Percentiles rank a stretch among this genome's conserved stretches.
Evolutionary conservation across 2,329 filamentous ascomycete species (phyloP).

Genomic region (Claviceps digitariae): DNA sequence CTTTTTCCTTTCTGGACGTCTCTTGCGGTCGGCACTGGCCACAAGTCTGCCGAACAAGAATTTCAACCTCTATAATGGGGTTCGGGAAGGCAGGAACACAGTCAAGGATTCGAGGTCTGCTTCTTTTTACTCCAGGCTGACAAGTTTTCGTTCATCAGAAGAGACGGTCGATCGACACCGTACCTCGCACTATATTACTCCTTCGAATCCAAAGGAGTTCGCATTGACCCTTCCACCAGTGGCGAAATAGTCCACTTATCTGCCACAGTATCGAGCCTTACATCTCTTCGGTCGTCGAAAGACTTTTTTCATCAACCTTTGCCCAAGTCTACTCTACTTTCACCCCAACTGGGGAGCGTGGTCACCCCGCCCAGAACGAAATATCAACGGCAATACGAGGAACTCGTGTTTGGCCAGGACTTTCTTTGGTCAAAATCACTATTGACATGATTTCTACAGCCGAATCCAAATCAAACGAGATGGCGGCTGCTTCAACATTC

Average conservation of each 20-base stretch:
- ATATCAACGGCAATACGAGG: conserved; percentile 2
- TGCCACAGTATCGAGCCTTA: background rate
- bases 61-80: background rate
- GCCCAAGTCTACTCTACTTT: background rate
- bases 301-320: background rate
- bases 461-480: conserved; percentile 21
- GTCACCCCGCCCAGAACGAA: conserved; percentile 4
- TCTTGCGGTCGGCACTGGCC: background rate
- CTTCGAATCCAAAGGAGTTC: background rate
- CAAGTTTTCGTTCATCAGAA: background rate
- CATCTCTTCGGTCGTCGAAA: conserved; percentile 1
- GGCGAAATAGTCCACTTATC: background rate
- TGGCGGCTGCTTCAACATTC: conserved; percentile 51
- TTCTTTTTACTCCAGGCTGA: background rate
- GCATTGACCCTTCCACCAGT: background rate
- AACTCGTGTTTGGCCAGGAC: background rate
- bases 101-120: background rate
- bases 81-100: background rate
- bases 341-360: conserved; percentile 10
- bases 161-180: background rate
- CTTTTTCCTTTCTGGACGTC: background rate
- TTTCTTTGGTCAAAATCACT: background rate
- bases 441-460: conserved; percentile 13
- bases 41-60: background rate
- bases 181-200: background rate